phyloP scores from a whole-genome alignment of 1,284 basidiomycete species.

The Lentinula novae-zelandiae region DNA sequence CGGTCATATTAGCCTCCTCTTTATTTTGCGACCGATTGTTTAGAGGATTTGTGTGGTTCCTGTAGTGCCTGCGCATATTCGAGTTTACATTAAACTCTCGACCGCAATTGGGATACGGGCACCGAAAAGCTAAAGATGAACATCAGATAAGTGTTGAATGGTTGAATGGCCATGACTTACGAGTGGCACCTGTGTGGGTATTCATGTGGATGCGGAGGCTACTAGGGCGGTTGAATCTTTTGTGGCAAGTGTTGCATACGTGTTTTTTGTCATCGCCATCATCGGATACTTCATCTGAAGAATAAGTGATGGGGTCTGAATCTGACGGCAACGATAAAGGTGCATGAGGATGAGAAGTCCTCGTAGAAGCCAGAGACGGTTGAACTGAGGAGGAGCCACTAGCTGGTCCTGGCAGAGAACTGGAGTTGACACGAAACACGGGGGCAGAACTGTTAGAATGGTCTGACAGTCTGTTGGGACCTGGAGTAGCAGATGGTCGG shows the following conservation, averaged over 20 bases:
- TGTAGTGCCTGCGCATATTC: conserved; percentile 75
- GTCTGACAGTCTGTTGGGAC: conserved; percentile 18
- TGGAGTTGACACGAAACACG: conserved; percentile 28
- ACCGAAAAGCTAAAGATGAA: conserved; percentile 54
- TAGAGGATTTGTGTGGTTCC: conserved; percentile 50
- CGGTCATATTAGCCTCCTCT: not conserved
- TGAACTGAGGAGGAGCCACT: not conserved
- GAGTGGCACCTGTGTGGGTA: conserved; percentile 74
- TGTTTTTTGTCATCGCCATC: conserved; percentile 43
- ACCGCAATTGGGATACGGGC: conserved; percentile 70
- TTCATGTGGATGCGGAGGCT: conserved; percentile 74
- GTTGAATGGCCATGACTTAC: conserved; percentile 38
- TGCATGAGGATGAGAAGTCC: not conserved
- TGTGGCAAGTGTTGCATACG: conserved; percentile 60
- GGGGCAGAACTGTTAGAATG: conserved; percentile 29
- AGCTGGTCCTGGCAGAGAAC: not conserved
- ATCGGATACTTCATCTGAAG: conserved; percentile 20
- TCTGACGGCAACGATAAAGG: not conserved
- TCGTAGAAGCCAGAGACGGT: not conserved
- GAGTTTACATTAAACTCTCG: conserved; percentile 77
- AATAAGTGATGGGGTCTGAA: conserved; percentile 10
- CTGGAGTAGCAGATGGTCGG: conserved; percentile 17
- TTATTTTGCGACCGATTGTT: conserved; percentile 2
- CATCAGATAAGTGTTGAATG: conserved; percentile 8
- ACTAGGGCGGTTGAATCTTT: conserved; percentile 75